Evolutionary conservation across 2,329 filamentous ascomycete genomes (phyloP).

Genomic region (Claviceps humidiphila): DNA sequence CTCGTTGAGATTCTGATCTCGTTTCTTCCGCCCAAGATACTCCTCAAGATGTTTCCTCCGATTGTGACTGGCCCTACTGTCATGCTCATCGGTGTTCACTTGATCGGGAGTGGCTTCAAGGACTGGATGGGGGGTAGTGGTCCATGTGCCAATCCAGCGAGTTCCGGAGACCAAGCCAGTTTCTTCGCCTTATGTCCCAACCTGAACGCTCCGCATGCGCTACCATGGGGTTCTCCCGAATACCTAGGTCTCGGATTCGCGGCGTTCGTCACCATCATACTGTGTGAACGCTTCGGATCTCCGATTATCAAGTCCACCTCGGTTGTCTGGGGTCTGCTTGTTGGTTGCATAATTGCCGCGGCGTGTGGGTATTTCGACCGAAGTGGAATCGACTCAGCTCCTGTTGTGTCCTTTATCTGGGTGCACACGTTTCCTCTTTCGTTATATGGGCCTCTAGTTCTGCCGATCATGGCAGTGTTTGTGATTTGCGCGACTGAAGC

Average conservation of each 20-base stretch:
- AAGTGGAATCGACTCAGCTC: constrained; percentile 57
- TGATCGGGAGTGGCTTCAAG: constrained; percentile 59
- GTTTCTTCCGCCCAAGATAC: constrained; percentile 54
- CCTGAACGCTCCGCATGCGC: constrained; percentile 53
- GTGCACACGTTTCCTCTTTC: constrained; percentile 61
- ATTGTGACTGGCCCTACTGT: constrained; percentile 63
- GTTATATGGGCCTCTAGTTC: constrained; percentile 59
- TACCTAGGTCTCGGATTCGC: constrained; percentile 68
- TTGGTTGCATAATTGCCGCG: constrained; percentile 67
- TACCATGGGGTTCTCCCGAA: constrained; percentile 68
- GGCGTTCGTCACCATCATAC: constrained; percentile 66
- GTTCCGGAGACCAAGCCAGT: constrained; percentile 20
- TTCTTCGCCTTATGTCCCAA: constrained; percentile 53
- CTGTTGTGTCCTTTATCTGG: constrained; percentile 65
- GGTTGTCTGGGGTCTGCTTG: constrained; percentile 59
- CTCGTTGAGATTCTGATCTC: constrained; percentile 61
- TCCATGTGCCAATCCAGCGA: constrained; percentile 34
- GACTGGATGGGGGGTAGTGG: constrained; percentile 69
- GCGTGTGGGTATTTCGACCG: constrained; percentile 67
- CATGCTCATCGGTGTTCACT: constrained; percentile 57
- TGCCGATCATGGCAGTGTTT: constrained; percentile 56
- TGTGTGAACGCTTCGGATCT: constrained; percentile 69
- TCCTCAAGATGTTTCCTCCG: constrained; percentile 66
- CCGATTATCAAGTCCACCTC: constrained; percentile 75
- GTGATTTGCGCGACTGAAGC: constrained; percentile 67